Conservation (phyloP, 495 filamentous ascomycete species). For the Ramalina intermedia region DNA sequence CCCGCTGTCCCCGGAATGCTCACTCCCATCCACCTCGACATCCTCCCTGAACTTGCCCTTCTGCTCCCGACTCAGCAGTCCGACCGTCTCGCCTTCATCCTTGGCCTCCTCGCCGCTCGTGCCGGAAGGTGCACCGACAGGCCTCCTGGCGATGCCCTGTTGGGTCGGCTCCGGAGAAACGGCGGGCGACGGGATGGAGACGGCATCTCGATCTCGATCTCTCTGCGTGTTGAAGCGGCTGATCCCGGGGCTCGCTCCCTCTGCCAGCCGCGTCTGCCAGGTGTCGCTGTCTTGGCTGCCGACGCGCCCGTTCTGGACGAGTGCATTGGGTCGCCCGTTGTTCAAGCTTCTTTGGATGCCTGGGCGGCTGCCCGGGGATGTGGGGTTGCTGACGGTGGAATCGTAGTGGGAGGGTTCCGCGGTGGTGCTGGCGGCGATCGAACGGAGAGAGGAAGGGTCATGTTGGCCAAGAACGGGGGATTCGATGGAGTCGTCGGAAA, state of each 20-base stretch:
- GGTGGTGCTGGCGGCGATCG: not conserved
- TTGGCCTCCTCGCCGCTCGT: too few relatives aligned
- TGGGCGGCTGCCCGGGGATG: conserved; percentile 1
- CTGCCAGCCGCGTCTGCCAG: conserved; percentile 6
- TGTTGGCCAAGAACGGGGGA: not conserved
- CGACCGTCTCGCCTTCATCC: too few relatives aligned
- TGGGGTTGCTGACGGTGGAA: not conserved
- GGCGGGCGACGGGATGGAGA: too few relatives aligned
- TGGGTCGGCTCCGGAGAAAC: too few relatives aligned
- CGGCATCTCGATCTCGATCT: not conserved
- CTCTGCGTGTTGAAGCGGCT: conserved; percentile 1
- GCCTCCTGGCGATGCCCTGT: too few relatives aligned
- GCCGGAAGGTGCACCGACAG: too few relatives aligned
- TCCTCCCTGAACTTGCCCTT: too few relatives aligned
- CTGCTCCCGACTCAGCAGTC: too few relatives aligned
- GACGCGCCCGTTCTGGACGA: not conserved
- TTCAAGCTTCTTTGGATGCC: not conserved
- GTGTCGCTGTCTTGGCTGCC: conserved; percentile 4
- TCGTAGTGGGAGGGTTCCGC: conserved; percentile 1
- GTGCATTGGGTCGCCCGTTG: not conserved
- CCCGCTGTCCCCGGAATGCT: too few relatives aligned
- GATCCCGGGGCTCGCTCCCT: not conserved
- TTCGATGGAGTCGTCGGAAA: conserved; percentile 1
- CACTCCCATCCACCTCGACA: too few relatives aligned
- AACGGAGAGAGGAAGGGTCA: not conserved